Evolutionary conservation across 2,329 filamentous ascomycete genomes (phyloP), one percentile per base, ranked within the genome.

Genomic region (Trichoderma sp.): DNA sequence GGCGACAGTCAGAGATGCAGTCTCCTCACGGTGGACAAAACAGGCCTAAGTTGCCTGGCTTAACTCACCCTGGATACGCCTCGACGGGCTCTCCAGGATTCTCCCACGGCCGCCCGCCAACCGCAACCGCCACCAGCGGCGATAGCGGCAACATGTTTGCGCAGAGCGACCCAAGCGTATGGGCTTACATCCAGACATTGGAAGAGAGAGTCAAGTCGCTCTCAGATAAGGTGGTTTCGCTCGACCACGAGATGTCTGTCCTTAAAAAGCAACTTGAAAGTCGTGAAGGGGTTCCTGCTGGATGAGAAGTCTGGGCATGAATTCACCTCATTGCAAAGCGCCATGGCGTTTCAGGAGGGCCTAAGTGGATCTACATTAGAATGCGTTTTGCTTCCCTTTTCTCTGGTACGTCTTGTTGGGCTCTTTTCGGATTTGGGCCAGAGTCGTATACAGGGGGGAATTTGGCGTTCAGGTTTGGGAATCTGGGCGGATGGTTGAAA

Each of bases 141-240:
- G 90, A 88, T 76, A 88, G 88, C 74, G 88, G 88, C 73, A 93
- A 93, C 75, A 85, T 93, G 73, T 91, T 93, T 79, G 84, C 88
- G 67, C 82, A 86, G 20, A 84, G 84, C 20, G 88, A 90, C 65
- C 85, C 89, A 73, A 90, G 89, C 55, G 83, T 95, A 9, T 94
- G 91, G 91, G 83, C 86, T 4, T 94, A 94, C 76, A 88, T 95
- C 39, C 90, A 93, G 71, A 86, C 85, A 20, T 83, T 95, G 64
- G 92, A 95, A 77, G 87, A 89, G 13, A 82, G 81, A 73, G 76
- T 83, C 63, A 83, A 82, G 73, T 75, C 74, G 34, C 73, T 83
- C 23, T 76, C 78, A 2, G 81, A 83, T 9, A 81, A 78, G 71
- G 77, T 82, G 15, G 69, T 74, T 8, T 74, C 74, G 59, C 77